Evolutionary conservation across 2,329 filamentous ascomycete genomes (phyloP), one percentile per base, ranked within the genome.

Genomic region (Diaporthe nobilis): DNA sequence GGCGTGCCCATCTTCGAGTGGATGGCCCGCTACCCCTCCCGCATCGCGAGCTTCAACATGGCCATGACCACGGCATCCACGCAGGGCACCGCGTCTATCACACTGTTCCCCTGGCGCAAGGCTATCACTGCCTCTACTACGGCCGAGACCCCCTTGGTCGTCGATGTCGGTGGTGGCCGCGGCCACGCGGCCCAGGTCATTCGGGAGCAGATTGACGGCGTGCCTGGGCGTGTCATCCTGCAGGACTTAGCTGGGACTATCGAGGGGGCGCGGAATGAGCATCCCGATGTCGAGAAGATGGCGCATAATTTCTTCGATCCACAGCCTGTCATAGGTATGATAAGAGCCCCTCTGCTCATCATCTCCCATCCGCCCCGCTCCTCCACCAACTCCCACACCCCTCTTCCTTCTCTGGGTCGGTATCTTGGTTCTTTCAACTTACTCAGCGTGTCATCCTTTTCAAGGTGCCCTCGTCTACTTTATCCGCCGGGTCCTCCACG

Each of bases 31-130:
- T 57, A 4, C 17, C 53, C 53, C 25, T 2, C 53, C 10, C 53
- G 53, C 53, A 57, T 57, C 53, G 53, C 25, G 28, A 57, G 28
- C 53, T 57, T 57, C 28, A 57, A 57, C 28, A 37, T 57, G 53
- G 53, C 53, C 12, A 57, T 57, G 28, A 57, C 53, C 12, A 57
- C 53, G 17, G 53, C 13, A 7, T 34, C 53, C 3, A 57, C 3
- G 25, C 53, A 57, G 53, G 53, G 53, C 53, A 20, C 25, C 25
- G 53, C 15, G 53, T 57, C 53, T 1, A 34, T 57, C 28, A 20
- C 53, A 15, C 53, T 57, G 53, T 57, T 57, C 28, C 53, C 53
- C 25, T 57, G 53, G 53, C 53, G 53, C 53, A 13, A 57, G 53
- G 53, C 53, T 20, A 13, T 57, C 15, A 34, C 25, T 9, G 2